Evolutionary conservation across 140 eudicot species (phyloP).

Genomic region (Cichorium intybus): DNA sequence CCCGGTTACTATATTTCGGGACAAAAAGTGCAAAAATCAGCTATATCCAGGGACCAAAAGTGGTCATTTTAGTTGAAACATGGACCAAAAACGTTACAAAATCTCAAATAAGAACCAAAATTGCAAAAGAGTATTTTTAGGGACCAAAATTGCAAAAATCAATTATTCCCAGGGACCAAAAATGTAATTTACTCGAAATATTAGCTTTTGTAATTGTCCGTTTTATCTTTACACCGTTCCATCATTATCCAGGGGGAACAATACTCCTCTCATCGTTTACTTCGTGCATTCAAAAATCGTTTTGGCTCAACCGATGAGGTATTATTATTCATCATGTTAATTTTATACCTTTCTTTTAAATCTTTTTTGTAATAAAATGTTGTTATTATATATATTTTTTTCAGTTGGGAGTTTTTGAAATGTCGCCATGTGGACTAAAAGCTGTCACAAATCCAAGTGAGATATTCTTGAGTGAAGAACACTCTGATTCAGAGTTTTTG

Average conservation of each 20-base stretch:
- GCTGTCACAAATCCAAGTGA: constrained; percentile 80
- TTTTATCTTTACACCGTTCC: too few species aligned
- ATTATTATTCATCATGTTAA: constrained; percentile 21
- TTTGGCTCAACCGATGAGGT: constrained; percentile 98
- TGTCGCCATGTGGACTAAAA: constrained; percentile 79
- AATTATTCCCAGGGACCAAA: too few species aligned
- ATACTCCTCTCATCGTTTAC: constrained; percentile 81
- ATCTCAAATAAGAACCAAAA: too few species aligned
- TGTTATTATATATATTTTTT: neutral
- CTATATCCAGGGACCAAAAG: too few species aligned
- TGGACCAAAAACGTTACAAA: too few species aligned
- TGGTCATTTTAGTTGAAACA: too few species aligned
- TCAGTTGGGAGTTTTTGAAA: constrained; percentile 92
- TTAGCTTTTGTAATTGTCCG: too few species aligned
- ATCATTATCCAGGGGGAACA: constrained; percentile 76
- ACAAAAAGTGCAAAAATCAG: too few species aligned
- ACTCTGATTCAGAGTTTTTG: constrained; percentile 63
- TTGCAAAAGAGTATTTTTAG: too few species aligned
- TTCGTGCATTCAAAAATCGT: constrained; percentile 92
- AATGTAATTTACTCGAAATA: too few species aligned
- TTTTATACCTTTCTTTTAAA: neutral
- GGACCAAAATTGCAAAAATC: too few species aligned
- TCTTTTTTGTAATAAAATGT: neutral
- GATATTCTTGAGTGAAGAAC: constrained; percentile 68
- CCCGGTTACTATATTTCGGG: too few species aligned